Evolutionary conservation across 1,139 yeast species (phyloP).

Genomic region (Taphrina pruni): DNA sequence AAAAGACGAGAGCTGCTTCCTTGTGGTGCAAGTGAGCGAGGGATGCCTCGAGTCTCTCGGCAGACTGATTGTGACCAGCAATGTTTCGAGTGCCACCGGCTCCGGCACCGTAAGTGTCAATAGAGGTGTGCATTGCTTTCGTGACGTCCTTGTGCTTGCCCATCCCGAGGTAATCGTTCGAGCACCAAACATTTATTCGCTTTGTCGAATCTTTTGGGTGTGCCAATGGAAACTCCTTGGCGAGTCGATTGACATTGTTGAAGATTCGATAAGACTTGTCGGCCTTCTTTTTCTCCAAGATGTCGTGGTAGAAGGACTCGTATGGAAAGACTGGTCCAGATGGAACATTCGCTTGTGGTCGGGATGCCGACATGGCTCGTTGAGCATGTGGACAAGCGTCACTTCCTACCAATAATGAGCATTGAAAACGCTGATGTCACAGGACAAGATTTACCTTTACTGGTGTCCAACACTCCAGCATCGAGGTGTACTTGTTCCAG

Average conservation of each 20-base stretch:
- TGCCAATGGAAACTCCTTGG: slow-evolving; percentile 90
- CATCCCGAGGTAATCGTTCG: slow-evolving; percentile 96
- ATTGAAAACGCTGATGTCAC: background rate
- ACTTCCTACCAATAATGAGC: slow-evolving; percentile 8
- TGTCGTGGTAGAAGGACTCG: slow-evolving; percentile 65
- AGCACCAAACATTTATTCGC: slow-evolving; percentile 97
- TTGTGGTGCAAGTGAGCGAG: slow-evolving; percentile 90
- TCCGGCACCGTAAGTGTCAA: slow-evolving; percentile 94
- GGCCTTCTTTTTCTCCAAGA: slow-evolving; percentile 71
- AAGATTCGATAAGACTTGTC: slow-evolving; percentile 95
- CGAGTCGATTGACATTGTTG: slow-evolving; percentile 95
- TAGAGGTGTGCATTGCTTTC: slow-evolving; percentile 75
- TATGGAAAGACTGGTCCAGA: slow-evolving; percentile 61
- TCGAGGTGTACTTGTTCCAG: slow-evolving; percentile 52
- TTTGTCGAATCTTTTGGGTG: slow-evolving; percentile 75
- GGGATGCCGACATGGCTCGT: slow-evolving; percentile 32
- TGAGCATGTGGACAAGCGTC: slow-evolving; percentile 40
- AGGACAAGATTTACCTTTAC: slow-evolving; percentile 45
- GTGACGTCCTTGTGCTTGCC: slow-evolving; percentile 77
- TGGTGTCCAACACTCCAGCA: slow-evolving; percentile 50
- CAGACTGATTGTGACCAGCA: slow-evolving; percentile 94
- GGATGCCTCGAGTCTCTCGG: slow-evolving; percentile 82
- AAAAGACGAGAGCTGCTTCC: slow-evolving; percentile 91
- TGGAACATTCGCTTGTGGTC: slow-evolving; percentile 30
- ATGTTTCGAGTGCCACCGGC: slow-evolving; percentile 99